Percentiles rank a stretch among this genome's conserved stretches.
These are phyloP conservation scores for Botrytis elliptica DNA, from an alignment of 2,329 filamentous ascomycete genomes.

Conservation along the genomic window DNA sequence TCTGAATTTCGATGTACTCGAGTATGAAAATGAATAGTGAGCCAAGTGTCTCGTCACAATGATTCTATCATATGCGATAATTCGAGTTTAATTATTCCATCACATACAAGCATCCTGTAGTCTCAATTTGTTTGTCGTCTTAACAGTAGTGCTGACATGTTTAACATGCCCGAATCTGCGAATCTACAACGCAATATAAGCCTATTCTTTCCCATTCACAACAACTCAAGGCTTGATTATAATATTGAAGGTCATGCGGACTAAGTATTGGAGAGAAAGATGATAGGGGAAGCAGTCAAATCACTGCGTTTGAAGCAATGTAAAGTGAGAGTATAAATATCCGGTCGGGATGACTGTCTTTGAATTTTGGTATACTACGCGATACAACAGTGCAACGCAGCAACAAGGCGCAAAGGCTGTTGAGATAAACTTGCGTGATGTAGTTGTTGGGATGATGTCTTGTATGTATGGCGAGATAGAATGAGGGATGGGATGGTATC, in stretches of 20 bases:
- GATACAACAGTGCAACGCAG: not conserved
- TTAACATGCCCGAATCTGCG: too few species aligned
- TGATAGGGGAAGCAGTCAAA: not conserved
- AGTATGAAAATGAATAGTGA: not conserved
- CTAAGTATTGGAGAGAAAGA: rapidly evolving
- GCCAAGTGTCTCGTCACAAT: not conserved
- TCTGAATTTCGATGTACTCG: too few species aligned
- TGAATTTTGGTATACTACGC: not conserved
- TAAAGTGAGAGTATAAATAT: not conserved
- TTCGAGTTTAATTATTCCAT: not conserved
- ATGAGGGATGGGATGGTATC: not conserved
- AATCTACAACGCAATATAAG: not conserved
- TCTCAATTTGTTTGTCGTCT: not conserved
- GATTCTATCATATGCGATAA: not conserved
- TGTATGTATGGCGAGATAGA: not conserved
- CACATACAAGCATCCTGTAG: not conserved
- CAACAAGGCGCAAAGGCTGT: not conserved
- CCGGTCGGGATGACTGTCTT: not conserved
- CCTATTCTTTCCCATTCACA: not conserved
- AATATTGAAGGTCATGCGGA: not conserved
- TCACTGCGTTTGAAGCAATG: not conserved
- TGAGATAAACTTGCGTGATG: not conserved
- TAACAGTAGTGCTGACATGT: not conserved
- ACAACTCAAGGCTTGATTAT: not conserved
- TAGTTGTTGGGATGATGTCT: not conserved